Base-by-base conservation (phyloP, 2,329 filamentous ascomycete species). In the Myrmaecium sp. region DNA sequence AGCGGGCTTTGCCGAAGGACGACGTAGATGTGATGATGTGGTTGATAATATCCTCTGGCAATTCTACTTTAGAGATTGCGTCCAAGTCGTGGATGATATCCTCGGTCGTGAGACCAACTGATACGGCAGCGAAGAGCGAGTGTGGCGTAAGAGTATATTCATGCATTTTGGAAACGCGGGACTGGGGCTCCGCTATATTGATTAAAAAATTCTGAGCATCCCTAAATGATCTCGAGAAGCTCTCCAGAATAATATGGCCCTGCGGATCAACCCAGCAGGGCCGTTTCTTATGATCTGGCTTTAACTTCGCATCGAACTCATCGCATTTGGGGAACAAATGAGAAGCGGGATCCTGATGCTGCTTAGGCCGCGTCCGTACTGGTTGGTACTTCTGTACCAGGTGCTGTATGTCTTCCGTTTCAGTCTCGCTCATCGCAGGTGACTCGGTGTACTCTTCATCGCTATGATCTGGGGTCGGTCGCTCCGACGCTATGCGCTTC, bases 171-270 rank as follows among this genome's bases (percentile, higher is more conserved):
- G 74, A 78, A 31, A 89, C 86, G 32, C 86, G 73, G 18, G 84
- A 94, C 32, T 86, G 63, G 11, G 86, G 89, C 56, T 98, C 86
- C 35, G 86, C 81, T 39, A 98, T 86, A 24, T 89, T 93, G 41
- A 91, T 93, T 32, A 98, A 62, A 47, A 98, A 93, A 49, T 93
- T 83, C 47, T 93, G 83, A 0, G 82, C 86, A 43, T 84, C 76
- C 30, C 76, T 68, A 30, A 86, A 83, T 30, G 89, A 62, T 3
- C 84, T 79, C 27, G 80, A 86, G 57, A 94, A 95, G 40, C 83
- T 92, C 60, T 98, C 86, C 22, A 95, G 63, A 16, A 91, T 89
- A 45, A 95, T 89, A 36, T 76, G 74, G 18, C 80, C 83, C 24
- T 75, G 62, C 3, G 83, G 80, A 47, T 94, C 83, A 39, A 98